Evolutionary conservation across 257 asterid species (phyloP), one percentile per base, ranked within the genome.

Genomic region (Echites panduratus): DNA sequence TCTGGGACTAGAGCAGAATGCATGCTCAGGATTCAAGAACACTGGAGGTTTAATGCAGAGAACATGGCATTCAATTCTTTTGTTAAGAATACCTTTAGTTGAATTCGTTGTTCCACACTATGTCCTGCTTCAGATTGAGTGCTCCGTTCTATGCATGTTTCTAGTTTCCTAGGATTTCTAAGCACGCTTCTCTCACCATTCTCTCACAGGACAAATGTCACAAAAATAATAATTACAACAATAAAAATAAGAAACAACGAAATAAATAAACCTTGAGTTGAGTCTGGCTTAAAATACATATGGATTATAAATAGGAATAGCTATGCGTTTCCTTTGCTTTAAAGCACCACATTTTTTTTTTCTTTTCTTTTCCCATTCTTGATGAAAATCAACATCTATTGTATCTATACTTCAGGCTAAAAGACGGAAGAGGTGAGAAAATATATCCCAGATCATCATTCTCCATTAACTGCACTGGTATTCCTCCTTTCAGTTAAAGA

Each of bases 381-480:
- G 20, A 53, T 73, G 20, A 67, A 64, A 49, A 26, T 63, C 14
- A 19, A 69, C 20, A 22, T 54, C 16, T 63, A 4, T 73, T 68
- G 67, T 68, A 76, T 82, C 73, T 76, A 59, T 71, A 72, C 73
- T 76, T 50, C 86, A 90, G 97, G 81, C 66, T 90, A 56, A 87
- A 83, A 83, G 87, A 89, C 75, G 88, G 90, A 70, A 81, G 73
- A 61, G 86, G 93, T 74, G 89, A 85, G 80, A 78, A 81, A 68
- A 68, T 76, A 29, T 89, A 87, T 81, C 93, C 91, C 61, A 83
- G 87, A 79, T 86, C 91, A 72, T 85, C 97, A 66, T 90, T 90
- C 75, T 64, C 57, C 70, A 85, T 87, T 77, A 61, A 90, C 80
- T 88, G 96, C 87, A 90, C 96, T 0, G 93, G 97, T 90, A 83